phyloP scores from a whole-genome alignment of 2,329 filamentous ascomycete species.

The Fusarium sp. region DNA sequence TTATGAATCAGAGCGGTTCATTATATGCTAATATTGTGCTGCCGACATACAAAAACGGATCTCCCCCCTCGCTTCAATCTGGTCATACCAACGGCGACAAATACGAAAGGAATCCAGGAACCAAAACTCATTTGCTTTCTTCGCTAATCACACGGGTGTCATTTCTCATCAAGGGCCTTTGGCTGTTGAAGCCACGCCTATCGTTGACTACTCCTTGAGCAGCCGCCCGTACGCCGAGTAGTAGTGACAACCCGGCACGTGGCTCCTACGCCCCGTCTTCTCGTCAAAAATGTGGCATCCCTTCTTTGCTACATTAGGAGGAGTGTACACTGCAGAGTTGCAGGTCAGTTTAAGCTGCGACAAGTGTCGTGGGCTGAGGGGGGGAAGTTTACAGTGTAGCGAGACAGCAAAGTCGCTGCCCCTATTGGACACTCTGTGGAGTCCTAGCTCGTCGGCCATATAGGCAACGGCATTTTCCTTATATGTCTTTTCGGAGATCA shows the following conservation, averaged over 20 bases:
- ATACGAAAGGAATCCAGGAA: constrained; percentile 9
- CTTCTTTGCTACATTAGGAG: constrained; percentile 85
- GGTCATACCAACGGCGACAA: constrained; percentile 8
- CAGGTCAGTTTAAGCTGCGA: constrained; percentile 47
- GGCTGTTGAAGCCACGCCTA: constrained; percentile 11
- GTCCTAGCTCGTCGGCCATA: constrained; percentile 89
- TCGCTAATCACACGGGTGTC: constrained; percentile 38
- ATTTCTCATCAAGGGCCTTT: constrained; percentile 33
- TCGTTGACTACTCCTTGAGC: constrained; percentile 51
- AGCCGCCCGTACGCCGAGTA: constrained; percentile 73
- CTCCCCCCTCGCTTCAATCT: constrained; percentile 8
- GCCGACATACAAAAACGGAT: constrained; percentile 13
- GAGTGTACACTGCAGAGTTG: constrained; percentile 75
- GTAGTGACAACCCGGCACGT: constrained; percentile 78
- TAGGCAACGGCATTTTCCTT: constrained; percentile 83
- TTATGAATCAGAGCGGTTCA: constrained; percentile 22
- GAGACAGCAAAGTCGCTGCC: constrained; percentile 84
- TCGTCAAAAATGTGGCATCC: constrained; percentile 88
- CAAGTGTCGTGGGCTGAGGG: constrained; percentile 44
- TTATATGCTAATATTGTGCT: constrained; percentile 36
- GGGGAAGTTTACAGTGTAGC: constrained; percentile 71
- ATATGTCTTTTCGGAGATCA: constrained; percentile 77
- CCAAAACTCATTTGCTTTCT: constrained; percentile 13
- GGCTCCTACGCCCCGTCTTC: constrained; percentile 78
- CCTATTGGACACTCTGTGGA: constrained; percentile 85